Base-by-base conservation (phyloP, 1,139 yeast species). In the Nakaseomyces sp. region DNA sequence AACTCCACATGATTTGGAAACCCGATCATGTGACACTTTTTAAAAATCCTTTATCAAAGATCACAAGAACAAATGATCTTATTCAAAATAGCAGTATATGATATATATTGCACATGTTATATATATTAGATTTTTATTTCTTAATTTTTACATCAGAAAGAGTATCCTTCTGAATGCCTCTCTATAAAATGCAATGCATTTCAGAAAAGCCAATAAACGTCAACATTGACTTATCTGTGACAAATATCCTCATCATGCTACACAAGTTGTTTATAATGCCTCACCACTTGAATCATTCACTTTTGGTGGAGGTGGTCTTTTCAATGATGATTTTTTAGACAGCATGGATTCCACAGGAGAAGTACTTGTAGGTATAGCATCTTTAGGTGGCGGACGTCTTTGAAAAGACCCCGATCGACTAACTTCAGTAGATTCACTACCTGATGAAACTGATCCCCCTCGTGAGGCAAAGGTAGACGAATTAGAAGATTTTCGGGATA, bases 311-410 rank as follows among this genome's bases (percentile, higher is more conserved):
- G 39, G 35, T 15, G 28, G 30, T 37, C 30, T 15, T n/a, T 42
- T 25, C 30, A 37, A 15, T 29, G 44, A 31, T 3, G 25, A n/a
- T 42, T 43, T 28, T 40, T 36, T 29, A 18, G 30, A 19, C 4
- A 19, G 22, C 12, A 19, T 12, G 12, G 28, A 35, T 5, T 32
- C 36, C 10, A 32, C 36, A 10, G 36, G 24, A 6, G 28, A 35
- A 35, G n/a, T 22, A 35, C 18, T 35, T 5, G 9, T 20, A n/a
- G 38, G n/a, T 7, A 13, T 12, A n/a, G 26, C 8, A 6, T 35
- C 38, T 15, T 13, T 35, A 3, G 38, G 38, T 5, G 38, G 38
- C 22, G 38, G 38, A 9, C 38, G 17, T 35, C 38, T 35, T 13
- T 35, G 38, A 20, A 35, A 20, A 2, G 38, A 35, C n/a, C 38